A percentile compares a stretch with the other conserved stretches of the same genome.
Evolutionary conservation across 106 monocot species (phyloP).

Genomic region (Dendrobium chrysotoxum): DNA sequence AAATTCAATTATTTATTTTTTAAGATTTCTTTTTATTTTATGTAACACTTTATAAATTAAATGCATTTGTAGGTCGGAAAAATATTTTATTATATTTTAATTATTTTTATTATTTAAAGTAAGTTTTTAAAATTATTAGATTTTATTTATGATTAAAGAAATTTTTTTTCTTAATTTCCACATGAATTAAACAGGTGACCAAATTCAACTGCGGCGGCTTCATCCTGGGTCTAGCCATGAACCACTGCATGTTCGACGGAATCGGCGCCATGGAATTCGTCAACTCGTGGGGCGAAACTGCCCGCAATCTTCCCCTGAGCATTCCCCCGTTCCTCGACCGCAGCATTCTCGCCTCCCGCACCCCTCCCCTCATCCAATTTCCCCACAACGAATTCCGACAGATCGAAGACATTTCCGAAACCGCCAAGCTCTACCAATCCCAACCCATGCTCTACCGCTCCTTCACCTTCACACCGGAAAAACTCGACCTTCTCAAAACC

Average conservation of each 20-base stretch:
- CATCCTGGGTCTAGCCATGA: constrained; percentile 68
- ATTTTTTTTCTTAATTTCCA: too few relatives aligned
- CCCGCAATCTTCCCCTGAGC: constrained; percentile 41
- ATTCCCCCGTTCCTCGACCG: constrained; percentile 63
- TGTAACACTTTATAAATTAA: too few relatives aligned
- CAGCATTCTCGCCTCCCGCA: constrained; percentile 34
- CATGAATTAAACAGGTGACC: constrained; percentile 42
- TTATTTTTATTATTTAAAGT: too few relatives aligned
- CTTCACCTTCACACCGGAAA: constrained; percentile 52
- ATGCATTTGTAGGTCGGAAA: too few relatives aligned
- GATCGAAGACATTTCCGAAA: constrained; percentile 49
- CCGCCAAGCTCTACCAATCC: constrained; percentile 31
- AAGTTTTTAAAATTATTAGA: too few relatives aligned
- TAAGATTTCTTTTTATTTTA: too few relatives aligned
- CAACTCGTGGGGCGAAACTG: constrained; percentile 74
- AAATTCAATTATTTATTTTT: too few relatives aligned
- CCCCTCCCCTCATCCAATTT: constrained; percentile 36
- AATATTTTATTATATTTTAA: too few relatives aligned
- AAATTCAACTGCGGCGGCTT: constrained; percentile 80
- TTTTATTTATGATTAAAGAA: too few relatives aligned
- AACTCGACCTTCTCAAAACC: constrained; percentile 29
- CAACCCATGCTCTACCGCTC: constrained; percentile 44
- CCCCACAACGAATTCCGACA: constrained; percentile 62
- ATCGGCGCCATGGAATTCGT: constrained; percentile 84
- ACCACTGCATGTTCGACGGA: constrained; percentile 94